A percentile compares a stretch with the other conserved stretches of the same genome.
Evolutionary conservation across 2,329 filamentous ascomycete genomes (phyloP).

Genomic region (Leptosphaerulina australis): DNA sequence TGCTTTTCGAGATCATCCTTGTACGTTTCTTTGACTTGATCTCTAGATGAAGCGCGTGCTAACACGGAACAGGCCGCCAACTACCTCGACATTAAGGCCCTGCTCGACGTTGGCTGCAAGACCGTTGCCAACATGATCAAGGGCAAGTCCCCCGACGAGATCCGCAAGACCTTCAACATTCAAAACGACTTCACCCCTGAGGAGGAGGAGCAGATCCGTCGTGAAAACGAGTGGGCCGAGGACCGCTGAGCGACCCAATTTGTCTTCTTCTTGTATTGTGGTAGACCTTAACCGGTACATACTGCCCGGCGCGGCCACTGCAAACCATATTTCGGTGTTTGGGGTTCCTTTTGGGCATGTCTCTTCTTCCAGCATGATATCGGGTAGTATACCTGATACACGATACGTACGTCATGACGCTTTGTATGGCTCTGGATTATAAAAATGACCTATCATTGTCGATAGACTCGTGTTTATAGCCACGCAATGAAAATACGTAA

Average conservation of each 20-base stretch:
- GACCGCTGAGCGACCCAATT: conserved; percentile 40
- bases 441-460: neutral
- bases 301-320: neutral
- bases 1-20: conserved; percentile 99
- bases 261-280: neutral
- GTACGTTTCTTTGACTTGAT: conserved; percentile 57
- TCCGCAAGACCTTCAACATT: conserved; percentile 99
- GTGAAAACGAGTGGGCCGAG: conserved; percentile 61
- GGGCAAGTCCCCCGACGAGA: conserved; percentile 99
- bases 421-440: conserved; percentile 6
- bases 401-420: conserved; percentile 10
- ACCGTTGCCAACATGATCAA: conserved; percentile 99
- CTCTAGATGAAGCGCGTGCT: conserved; percentile 13
- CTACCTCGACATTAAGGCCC: conserved; percentile 98
- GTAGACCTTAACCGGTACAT: neutral
- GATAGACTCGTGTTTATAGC: neutral
- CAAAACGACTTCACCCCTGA: conserved; percentile 99
- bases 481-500: conserved; percentile 10
- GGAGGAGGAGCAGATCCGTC: conserved; percentile 90
- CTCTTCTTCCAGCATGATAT: conserved; percentile 12
- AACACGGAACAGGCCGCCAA: conserved; percentile 75
- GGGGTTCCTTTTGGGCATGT: conserved; percentile 16
- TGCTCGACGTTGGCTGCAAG: conserved; percentile 98
- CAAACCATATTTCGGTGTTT: conserved; percentile 15
- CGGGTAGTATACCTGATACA: conserved; percentile 5